Base-by-base conservation (phyloP, 2,329 filamentous ascomycete genomes). In the Dothiorella sarmentorum region DNA sequence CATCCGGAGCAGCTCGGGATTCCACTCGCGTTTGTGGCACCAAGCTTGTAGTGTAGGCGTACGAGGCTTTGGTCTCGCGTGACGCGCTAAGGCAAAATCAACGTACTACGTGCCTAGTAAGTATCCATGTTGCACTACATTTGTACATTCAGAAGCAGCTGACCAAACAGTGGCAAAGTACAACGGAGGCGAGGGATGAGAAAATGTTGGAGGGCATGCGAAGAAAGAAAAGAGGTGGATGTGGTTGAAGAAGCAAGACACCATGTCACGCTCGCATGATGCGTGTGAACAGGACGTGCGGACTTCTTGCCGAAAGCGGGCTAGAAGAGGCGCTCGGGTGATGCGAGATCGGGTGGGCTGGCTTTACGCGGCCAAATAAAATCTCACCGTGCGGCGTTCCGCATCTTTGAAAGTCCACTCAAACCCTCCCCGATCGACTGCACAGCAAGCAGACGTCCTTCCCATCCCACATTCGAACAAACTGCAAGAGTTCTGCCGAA, bases 331-430 rank as follows among this genome's bases (percentile, higher is more conserved):
- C 49, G 49, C 49, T 40, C 49, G 49, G 49, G 49, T 53, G 49
- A 35, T 35, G 49, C 49, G 49, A 53, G 49, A 53, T 53, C 49
- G 49, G 33, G 33, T 53, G 35, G 5, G 20, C 43, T 17, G 24
- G n/a, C n/a, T n/a, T n/a, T n/a, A n/a, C n/a, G 49, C 49, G 49
- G 33, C 35, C 49, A 53, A 53, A 53, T 53, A 53, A 53, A 53
- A 53, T 53, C 33, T 42, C 49, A 40, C 49, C 49, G 49, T 24
- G 35, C 24, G 20, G 22, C 35, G n/a, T n/a, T n/a, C n/a, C n/a
- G n/a, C n/a, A 26, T 37, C 49, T 29, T 20, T 13, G 5, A 22
- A 11, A 40, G 42, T 18, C 7, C 17, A 20, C 20, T 27, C 47
- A 26, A n/a, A 33, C 33, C 11, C 9, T 13, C 10, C 35, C 6